Percentiles rank a stretch among this genome's conserved stretches.
Conservation (phyloP, 2,329 filamentous ascomycete species). For the Cladobotryum protrusum region DNA sequence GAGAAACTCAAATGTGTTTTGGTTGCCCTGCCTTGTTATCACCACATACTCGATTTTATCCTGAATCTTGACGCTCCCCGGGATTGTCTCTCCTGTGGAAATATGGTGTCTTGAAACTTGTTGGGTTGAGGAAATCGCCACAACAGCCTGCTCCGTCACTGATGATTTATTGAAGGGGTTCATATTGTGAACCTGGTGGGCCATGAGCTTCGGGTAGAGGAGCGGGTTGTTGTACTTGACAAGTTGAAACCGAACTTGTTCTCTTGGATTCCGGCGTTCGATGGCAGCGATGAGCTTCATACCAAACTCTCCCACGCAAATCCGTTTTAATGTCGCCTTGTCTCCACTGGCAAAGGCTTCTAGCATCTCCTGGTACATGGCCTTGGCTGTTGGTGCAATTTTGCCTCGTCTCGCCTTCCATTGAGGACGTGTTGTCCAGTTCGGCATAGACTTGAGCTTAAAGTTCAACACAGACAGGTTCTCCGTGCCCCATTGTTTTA, state of each 20-base stretch:
- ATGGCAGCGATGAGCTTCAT: constrained; percentile 48
- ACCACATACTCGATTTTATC: constrained; percentile 60
- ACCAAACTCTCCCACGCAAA: constrained; percentile 50
- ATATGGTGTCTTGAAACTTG: constrained; percentile 38
- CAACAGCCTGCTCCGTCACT: constrained; percentile 48
- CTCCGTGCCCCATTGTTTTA: constrained; percentile 31
- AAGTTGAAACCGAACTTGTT: constrained; percentile 49
- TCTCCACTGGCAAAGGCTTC: constrained; percentile 55
- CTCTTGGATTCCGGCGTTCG: constrained; percentile 40
- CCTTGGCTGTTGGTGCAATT: constrained; percentile 48
- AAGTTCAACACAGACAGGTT: constrained; percentile 30
- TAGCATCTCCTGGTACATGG: constrained; percentile 56
- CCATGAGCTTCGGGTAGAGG: constrained; percentile 45
- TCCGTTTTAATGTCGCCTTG: constrained; percentile 38
- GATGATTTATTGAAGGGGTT: constrained; percentile 34
- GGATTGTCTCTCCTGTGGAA: constrained; percentile 32
- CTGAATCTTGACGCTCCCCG: constrained; percentile 44
- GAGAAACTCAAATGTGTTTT: constrained; percentile 38
- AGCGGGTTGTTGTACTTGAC: constrained; percentile 39
- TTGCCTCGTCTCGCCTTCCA: constrained; percentile 37
- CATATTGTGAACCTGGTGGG: constrained; percentile 46
- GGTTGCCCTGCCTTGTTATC: constrained; percentile 43
- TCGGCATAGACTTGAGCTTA: constrained; percentile 41
- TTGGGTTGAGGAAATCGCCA: constrained; percentile 53
- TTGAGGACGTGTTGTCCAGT: constrained; percentile 33